A percentile compares a stretch with the other conserved stretches of the same genome.
Conservation (phyloP, 768 basidiomycete species). For the Lyophyllum shimeji region DNA sequence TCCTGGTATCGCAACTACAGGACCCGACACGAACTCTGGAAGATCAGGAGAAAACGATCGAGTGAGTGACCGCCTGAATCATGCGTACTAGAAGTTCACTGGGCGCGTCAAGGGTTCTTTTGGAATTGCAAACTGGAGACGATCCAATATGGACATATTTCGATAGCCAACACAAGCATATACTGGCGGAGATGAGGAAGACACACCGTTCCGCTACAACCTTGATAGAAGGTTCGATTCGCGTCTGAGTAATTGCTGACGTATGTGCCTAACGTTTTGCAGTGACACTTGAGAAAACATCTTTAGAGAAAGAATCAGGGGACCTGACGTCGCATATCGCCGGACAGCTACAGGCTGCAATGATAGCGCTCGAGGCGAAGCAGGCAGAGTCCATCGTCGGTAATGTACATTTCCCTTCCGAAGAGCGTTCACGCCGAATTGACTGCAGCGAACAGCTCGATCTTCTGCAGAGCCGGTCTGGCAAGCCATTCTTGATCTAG, state of each 20-base stretch:
- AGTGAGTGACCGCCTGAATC: slow-evolving; percentile 50
- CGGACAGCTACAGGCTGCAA: slow-evolving; percentile 57
- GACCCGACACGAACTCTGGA: slow-evolving; percentile 81
- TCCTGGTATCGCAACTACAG: slow-evolving; percentile 75
- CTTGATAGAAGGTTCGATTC: slow-evolving; percentile 50
- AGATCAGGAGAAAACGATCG: slow-evolving; percentile 95
- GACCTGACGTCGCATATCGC: slow-evolving; percentile 44
- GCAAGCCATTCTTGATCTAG: slow-evolving; percentile 74
- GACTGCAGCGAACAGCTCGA: slow-evolving; percentile 46
- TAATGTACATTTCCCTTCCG: slow-evolving; percentile 27
- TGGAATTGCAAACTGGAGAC: slow-evolving; percentile 83
- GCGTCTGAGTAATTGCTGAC: slow-evolving; percentile 4
- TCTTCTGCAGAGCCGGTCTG: slow-evolving; percentile 76
- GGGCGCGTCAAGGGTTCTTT: slow-evolving; percentile 62
- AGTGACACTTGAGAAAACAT: slow-evolving; percentile 50
- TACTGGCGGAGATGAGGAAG: slow-evolving; percentile 73
- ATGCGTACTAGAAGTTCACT: slow-evolving; percentile 8
- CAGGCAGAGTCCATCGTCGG: slow-evolving; percentile 62
- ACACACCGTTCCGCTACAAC: slow-evolving; percentile 53
- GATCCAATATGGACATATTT: slow-evolving; percentile 97
- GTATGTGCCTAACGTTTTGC: slow-evolving; percentile 12
- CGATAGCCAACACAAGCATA: slow-evolving; percentile 88
- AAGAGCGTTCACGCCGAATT: background rate
- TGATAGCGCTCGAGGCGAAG: slow-evolving; percentile 61
- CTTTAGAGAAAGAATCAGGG: slow-evolving; percentile 36